Evolutionary conservation across 495 filamentous ascomycete species (phyloP), one percentile per base, ranked within the genome.

Genomic region (Diplogelasinospora grovesii): DNA sequence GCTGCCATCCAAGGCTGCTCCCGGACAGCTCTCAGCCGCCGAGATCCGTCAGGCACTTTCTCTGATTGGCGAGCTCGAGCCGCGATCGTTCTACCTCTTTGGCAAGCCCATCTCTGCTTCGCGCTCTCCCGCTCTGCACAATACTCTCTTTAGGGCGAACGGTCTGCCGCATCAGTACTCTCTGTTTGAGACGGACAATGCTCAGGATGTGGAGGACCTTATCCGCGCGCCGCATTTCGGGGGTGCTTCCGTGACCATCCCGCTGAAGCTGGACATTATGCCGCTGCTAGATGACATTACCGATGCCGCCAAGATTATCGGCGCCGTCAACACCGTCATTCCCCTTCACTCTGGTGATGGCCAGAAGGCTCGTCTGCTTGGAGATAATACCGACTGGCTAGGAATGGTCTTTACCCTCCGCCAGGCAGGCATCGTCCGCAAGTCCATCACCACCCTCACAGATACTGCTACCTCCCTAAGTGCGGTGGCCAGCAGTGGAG

Each of bases 371-470:
- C 74, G 65, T 5, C 75, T 95, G 3, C 59, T 83, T 33, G 92
- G 92, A 11, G 83, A 86, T 54, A 99, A 99, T 67, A 96, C 90
- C 15, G 92, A 99, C 69, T 99, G 89, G 88, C 74, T 79, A 49
- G 92, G 92, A 31, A 99, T 99, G 81, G 77, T 79, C 9, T 74
- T 77, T 37, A 81, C 84, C 3, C 79, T 99, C n/a, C 78, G 79
- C 39, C 76, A 78, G 27, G 80, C 81, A 3, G 84, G 86, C 20
- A 66, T 86, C 16, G 66, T 48, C 49, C 49, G 46, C 54, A 63
- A 31, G 60, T n/a, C n/a, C n/a, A n/a, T n/a, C n/a, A n/a, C n/a
- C n/a, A n/a, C n/a, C n/a, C n/a, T n/a, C n/a, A n/a, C n/a, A n/a
- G n/a, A n/a, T n/a, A n/a, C n/a, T n/a, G n/a, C n/a, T n/a, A n/a